Evolutionary conservation across 78 protist species (phyloP).

Genomic region (Dictyostelium intermedium): DNA sequence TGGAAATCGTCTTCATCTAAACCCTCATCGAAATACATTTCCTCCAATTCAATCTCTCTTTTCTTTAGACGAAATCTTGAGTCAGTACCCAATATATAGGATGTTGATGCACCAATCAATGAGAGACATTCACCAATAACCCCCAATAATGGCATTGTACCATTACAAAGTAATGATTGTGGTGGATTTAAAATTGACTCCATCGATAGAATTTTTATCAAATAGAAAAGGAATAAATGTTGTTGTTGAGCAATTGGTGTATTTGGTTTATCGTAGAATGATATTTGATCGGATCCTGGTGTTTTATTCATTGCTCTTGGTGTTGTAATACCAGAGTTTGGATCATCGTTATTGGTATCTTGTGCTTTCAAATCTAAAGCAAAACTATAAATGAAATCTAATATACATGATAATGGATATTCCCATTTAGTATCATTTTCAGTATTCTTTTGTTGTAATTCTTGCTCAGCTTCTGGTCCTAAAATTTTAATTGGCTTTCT

Average conservation of each 20-base stretch:
- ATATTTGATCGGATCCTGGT: background rate
- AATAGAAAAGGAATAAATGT: slow-evolving; percentile 15
- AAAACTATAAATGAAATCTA: slow-evolving; percentile 27
- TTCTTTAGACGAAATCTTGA: slow-evolving; percentile 39
- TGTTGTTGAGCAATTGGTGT: slow-evolving; percentile 29
- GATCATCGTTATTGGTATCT: background rate
- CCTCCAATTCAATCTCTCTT: slow-evolving; percentile 69
- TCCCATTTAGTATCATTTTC: slow-evolving; percentile 38
- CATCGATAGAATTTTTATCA: background rate
- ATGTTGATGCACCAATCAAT: slow-evolving; percentile 28
- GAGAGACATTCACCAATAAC: slow-evolving; percentile 12
- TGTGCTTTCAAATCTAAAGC: slow-evolving; percentile 30
- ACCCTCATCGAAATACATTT: slow-evolving; percentile 67
- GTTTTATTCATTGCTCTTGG: background rate
- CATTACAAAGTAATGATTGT: slow-evolving; percentile 48
- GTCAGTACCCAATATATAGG: slow-evolving; percentile 31
- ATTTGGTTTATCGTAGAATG: background rate
- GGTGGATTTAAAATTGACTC: slow-evolving; percentile 32
- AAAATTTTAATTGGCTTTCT: slow-evolving; percentile 23
- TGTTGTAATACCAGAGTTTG: background rate
- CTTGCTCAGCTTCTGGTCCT: slow-evolving; percentile 22
- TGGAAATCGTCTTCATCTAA: slow-evolving; percentile 62
- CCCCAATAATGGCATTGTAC: background rate
- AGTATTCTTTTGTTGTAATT: slow-evolving; percentile 48
- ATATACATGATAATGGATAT: slow-evolving; percentile 53